Evolutionary conservation across 345 rosid genomes (phyloP), one percentile per base, ranked within the genome.

Genomic region (Murraya koenigii): DNA sequence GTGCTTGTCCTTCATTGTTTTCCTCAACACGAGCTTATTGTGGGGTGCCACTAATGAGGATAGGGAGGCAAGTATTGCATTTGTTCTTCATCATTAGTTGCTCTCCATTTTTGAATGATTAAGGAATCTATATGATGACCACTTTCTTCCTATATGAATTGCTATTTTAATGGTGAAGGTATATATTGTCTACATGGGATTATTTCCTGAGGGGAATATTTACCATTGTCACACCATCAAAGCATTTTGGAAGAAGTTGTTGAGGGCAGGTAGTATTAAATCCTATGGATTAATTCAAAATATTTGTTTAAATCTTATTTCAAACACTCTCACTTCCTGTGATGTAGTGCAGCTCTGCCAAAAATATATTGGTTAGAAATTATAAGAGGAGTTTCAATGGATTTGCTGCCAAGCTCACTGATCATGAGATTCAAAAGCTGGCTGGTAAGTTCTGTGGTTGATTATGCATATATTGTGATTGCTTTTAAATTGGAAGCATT

Each of bases 321-420:
- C n/a, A 9, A n/a, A 25, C 2, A 33, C 17, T 14, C 6, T 13
- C 47, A 52, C 10, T 72, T 6, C 22, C 8, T 28, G 6, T 41
- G 56, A 8, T 2, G 17, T 22, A 36, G 6, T 22, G 32, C 76
- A 84, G 83, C n/a, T 61, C 74, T 60, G 33, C 14, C 5, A 69
- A 44, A 54, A 65, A 71, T 54, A 15, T 63, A 15, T 15, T 83
- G 75, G 41, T 87, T 38, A 81, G 78, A 69, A 88, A 87, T 70
- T 85, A 86, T 74, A 47, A 1, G 19, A 81, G 78, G 79, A 88
- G 87, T 58, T 88, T 88, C 78, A 85, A 85, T 69, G 91, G 88
- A 54, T 86, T 88, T 83, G 89, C 84, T 1, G 87, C 91, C 47
- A 81, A 47, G 72, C 85, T 86, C 55, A 83, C 80, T 8, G 73